Base-by-base conservation (phyloP, 2,329 filamentous ascomycete genomes). In the Aspergillus tamarii region DNA sequence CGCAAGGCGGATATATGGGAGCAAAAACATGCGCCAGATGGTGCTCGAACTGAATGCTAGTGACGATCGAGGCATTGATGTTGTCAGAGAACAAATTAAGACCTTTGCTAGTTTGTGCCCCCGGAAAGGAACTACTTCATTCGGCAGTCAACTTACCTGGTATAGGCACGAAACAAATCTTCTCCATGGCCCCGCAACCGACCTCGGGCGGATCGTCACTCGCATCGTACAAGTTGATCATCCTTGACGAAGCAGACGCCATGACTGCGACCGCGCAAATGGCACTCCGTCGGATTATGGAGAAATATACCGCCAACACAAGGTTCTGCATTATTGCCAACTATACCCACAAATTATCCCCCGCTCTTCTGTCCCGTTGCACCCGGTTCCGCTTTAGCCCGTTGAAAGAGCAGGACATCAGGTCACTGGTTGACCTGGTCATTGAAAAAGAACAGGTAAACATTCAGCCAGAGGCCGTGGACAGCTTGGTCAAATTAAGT, bases 251-350 rank as follows among this genome's bases (percentile, higher is more conserved):
- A 83, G 95, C 95, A n/a, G 95, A 99, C 77, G 95, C 95, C 60
- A 99, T 99, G 95, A 99, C 95, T n/a, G 91, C 92, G 60, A 96
- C 94, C 0, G 95, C 95, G 7, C 95, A 99, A 80, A 99, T 99
- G 94, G 95, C 95, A 0, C 84, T 99, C 61, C 88, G 95, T 66
- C 85, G 95, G 55, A 98, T 99, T 75, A 99, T 99, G 95, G 95
- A 99, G 77, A 97, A 97, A 81, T 99, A 99, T 82, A 99, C 95
- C 0, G 92, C 92, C 64, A 99, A 99, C 81, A 97, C 95, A 2
- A 86, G 95, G 59, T 99, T 99, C 82, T 98, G 94, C 82, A 93
- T 99, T 75, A 98, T 99, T 71, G 95, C 95, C 71, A 99, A 99
- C 81, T 99, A 99, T 80, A 95, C 95, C 34, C 95, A 99, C 83